Base-by-base conservation (phyloP, 768 basidiomycete genomes). In the Asterophora parasitica region DNA sequence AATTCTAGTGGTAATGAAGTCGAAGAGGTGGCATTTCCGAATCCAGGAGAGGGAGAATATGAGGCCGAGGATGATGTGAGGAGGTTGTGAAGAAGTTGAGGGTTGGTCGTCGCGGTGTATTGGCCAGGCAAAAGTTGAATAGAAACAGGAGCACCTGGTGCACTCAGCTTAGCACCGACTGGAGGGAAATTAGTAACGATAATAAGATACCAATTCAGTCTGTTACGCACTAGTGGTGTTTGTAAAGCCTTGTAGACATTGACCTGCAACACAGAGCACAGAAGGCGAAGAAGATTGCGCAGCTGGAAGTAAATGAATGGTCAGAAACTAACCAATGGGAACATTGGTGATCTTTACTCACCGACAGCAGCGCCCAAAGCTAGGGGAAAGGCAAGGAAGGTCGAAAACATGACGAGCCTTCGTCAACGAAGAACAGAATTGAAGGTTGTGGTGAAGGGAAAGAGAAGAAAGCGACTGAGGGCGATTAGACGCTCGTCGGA, bases 191-290 rank as follows among this genome's bases (percentile, higher is more conserved):
- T 13, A 20, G 37, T 5, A 38, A 43, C 40, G 45, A 23, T 2
- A 36, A n/a, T 20, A 34, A 15, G 11, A 48, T 38, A 8, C 44
- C 8, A 48, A 27, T 19, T 4, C 43, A 3, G 37, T 34, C 13
- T 4, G 5, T n/a, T 3, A 66, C 70, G 28, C 49, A 82, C 86
- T 69, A 58, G 86, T 84, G 17, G 75, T 78, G 60, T 91, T 90
- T 27, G 85, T 80, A 66, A 68, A 78, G 49, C 89, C 89, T 65
- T 89, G 76, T 48, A 91, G 68, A 72, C 89, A 91, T 85, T 92
- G 88, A 57, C 88, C 88, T 63, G 88, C 85, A 86, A 88, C 72
- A 74, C 88, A 91, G 52, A 92, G 73, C 48, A 90, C 81, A 59
- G 72, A 69, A 31, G 82, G 65, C 50, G 70, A 63, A 55, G 76